Evolutionary conservation across 768 basidiomycete species (phyloP), one percentile per base, ranked within the genome.

Genomic region (Chalciporus piperatus): DNA sequence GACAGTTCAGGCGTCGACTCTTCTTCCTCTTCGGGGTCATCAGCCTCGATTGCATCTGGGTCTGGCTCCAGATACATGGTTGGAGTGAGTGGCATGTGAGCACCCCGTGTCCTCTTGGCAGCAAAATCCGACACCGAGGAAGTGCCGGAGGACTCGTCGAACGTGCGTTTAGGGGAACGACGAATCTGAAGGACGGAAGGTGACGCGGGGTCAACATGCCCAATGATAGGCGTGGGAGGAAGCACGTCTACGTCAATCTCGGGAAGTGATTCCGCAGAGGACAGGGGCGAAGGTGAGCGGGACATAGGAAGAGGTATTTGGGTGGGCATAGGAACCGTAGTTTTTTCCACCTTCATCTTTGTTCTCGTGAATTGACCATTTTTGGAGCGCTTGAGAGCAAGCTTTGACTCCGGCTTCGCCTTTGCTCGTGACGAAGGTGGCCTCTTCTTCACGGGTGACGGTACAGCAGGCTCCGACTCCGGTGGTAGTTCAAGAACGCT

Each of bases 121-220:
- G 62, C 54, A 40, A 60, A 60, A 52, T 69, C 72, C 20, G 69
- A 70, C 16, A 61, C 7, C 51, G 66, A 68, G 7, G 76, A 76
- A 14, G 74, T 72, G 19, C 73, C 74, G 0, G 77, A 78, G 0
- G 77, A 77, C 56, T 84, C 83, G 50, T 82, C 82, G 48, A 83
- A 80, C 0, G 80, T 76, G 27, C 82, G 79, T 60, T 84, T 83
- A 19, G 82, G 82, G 20, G 79, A 79, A 23, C 76, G 73, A 41
- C 74, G 71, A 35, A 70, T 58, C 39, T 74, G 75, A 28, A 71
- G 59, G 41, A 55, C 27, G 30, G 61, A 23, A 11, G 63, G 33
- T 7, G 39, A 51, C 27, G 64, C 52, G 38, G 48, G 37, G 6
- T 56, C 47, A 41, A 49, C 39, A 50, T 48, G 41, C 28, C 33